Evolutionary conservation across 179 eudicot species (phyloP), one percentile per base, ranked within the genome.

Genomic region (Silene vulgaris): DNA sequence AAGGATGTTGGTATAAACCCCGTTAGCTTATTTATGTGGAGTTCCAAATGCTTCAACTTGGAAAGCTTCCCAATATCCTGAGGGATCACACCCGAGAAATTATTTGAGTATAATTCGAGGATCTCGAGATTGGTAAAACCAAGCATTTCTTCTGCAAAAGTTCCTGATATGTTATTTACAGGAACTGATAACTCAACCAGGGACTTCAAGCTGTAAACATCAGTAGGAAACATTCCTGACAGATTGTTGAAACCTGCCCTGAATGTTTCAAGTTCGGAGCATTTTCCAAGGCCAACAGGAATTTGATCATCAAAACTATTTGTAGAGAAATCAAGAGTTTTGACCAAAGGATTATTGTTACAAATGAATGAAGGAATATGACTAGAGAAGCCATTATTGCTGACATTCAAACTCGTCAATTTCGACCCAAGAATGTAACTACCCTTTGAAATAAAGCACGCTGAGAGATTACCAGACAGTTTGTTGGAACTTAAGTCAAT

Each of bases 401-500:
- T 89, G 37, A 86, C 81, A 74, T 88, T 84, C 28, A 92, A 84
- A 62, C 54, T 74, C 0, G 80, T 79, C 84, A 92, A 80, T 65
- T 79, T 82, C 6, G 54, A 69, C 8, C 87, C 89, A 0, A 73
- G 54, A 57, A 57, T 50, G 65, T 88, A 79, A 54, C 83, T 80
- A 4, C 64, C 85, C 1, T 71, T 65, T 1, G 77, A 35, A 8
- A 72, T 9, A 32, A 75, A 62, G 3, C 75, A 80, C 1, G 79
- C 65, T 1, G 85, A 76, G 20, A 90, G 45, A 30, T 64, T 45
- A 16, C 91, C 97, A 14, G 70, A 45, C 0, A 93, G 71, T 2
- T 82, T 85, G 66, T 93, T 93, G 32, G 77, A 81, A 82, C 95
- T 91, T 81, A 93, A 80, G 77, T 91, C 98, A 65, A 93, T 59